Evolutionary conservation across 2,329 filamentous ascomycete species (phyloP).

Genomic region (Acrocalymma vagum): DNA sequence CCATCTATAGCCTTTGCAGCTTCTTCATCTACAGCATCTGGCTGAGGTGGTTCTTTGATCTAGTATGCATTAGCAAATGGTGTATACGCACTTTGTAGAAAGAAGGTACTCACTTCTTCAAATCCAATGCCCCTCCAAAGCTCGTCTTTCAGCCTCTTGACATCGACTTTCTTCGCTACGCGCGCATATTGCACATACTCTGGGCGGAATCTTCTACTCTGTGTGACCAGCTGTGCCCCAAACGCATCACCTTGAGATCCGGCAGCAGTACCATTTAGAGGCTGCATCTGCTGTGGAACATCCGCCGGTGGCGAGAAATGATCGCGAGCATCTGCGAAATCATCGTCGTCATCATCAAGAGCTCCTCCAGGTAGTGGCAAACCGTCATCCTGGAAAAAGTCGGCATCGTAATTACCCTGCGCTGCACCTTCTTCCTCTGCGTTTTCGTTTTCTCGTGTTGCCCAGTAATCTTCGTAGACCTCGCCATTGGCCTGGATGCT

Average conservation of each 20-base stretch:
- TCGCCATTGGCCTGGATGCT: constrained; percentile 72
- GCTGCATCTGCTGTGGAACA: constrained; percentile 40
- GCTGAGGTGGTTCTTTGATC: constrained; percentile 27
- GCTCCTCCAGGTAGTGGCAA: constrained; percentile 72
- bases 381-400: constrained; percentile 94
- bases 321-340: constrained; percentile 82
- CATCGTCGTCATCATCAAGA: constrained; percentile 72
- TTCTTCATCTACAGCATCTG: constrained; percentile 31
- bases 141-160: constrained; percentile 69
- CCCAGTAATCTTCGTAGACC: constrained; percentile 97
- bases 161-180: constrained; percentile 73
- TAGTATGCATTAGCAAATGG: constrained; percentile 17
- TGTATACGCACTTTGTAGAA: not conserved
- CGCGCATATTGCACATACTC: constrained; percentile 73
- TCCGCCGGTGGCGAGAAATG: constrained; percentile 74
- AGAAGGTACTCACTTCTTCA: constrained; percentile 45
- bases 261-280: constrained; percentile 60
- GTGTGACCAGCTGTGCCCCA: constrained; percentile 69
- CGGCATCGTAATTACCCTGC: constrained; percentile 89
- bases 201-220: constrained; percentile 66
- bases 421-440: constrained; percentile 64
- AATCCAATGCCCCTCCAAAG: constrained; percentile 71
- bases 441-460: constrained; percentile 57
- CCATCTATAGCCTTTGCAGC: constrained; percentile 56
- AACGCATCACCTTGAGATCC: constrained; percentile 63